These are phyloP conservation scores for Penstemon davidsonii DNA, from an alignment of 257 asterid genomes.

Conservation along the genomic window DNA sequence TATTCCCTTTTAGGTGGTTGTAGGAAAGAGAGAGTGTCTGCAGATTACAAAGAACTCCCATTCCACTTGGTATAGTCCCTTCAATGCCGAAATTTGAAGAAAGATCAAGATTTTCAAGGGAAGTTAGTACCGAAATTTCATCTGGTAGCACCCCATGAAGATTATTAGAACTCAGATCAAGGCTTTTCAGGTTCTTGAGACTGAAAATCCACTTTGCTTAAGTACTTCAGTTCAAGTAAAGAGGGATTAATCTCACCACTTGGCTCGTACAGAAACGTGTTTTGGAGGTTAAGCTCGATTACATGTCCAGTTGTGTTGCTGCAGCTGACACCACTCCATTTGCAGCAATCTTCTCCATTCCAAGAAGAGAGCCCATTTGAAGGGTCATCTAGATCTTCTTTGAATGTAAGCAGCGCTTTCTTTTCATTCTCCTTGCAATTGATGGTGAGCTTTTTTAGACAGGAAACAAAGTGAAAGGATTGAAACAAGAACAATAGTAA, in stretches of 20 bases:
- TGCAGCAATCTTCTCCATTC: conserved; percentile 35
- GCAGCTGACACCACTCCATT: conserved; percentile 36
- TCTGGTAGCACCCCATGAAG: conserved; percentile 7
- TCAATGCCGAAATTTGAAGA: conserved; percentile 13
- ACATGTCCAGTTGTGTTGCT: conserved; percentile 25
- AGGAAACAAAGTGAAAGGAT: no score
- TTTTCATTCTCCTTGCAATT: conserved; percentile 25
- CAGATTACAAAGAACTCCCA: conserved; percentile 33
- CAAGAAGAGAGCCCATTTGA: conserved; percentile 29
- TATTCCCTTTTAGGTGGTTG: conserved; percentile 27
- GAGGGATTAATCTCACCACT: conserved; percentile 25
- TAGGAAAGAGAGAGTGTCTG: conserved; percentile 16
- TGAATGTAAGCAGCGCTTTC: conserved; percentile 26
- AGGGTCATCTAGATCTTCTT: conserved; percentile 22
- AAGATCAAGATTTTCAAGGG: conserved; percentile 15
- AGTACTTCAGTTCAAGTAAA: conserved; percentile 18
- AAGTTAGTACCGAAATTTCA: neutral
- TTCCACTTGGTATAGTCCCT: conserved; percentile 27
- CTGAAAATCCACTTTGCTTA: conserved; percentile 13
- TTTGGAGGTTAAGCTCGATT: neutral
- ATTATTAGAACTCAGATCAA: conserved; percentile 15
- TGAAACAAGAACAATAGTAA: no score
- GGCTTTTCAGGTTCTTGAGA: conserved; percentile 4
- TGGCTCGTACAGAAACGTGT: neutral
- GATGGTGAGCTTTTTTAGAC: no score